Percentiles rank a stretch among this genome's conserved stretches.
phyloP scores from a whole-genome alignment of 495 filamentous ascomycete species.

The Parathielavia appendiculata region DNA sequence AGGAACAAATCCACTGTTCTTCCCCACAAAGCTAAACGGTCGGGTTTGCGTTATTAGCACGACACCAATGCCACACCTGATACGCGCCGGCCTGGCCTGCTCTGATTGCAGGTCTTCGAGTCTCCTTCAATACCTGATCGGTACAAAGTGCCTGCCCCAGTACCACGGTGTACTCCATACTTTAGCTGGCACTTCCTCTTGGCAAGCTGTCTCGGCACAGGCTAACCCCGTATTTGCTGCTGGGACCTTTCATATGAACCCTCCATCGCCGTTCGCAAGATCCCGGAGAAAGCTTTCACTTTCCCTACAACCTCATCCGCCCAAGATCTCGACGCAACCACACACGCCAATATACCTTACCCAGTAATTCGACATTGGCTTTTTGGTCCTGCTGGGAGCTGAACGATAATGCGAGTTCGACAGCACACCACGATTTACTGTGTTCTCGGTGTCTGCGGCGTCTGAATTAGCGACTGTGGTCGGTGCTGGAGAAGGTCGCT shows the following conservation, averaged over 20 bases:
- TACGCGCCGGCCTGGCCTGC: constrained; percentile 8
- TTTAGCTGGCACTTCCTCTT: constrained; percentile 3
- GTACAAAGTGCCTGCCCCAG: neutral
- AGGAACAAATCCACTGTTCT: neutral
- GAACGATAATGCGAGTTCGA: constrained; percentile 26
- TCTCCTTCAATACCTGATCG: constrained; percentile 1
- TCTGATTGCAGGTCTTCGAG: constrained; percentile 2
- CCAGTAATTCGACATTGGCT: constrained; percentile 1
- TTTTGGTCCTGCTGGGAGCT: constrained; percentile 2
- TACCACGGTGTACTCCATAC: neutral
- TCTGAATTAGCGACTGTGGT: constrained; percentile 9
- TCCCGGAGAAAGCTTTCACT: constrained; percentile 22
- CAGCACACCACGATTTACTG: constrained; percentile 7
- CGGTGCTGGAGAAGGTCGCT: constrained; percentile 6
- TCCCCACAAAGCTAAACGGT: constrained; percentile 12
- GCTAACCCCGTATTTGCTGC: constrained; percentile 18
- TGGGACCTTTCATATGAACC: constrained; percentile 29
- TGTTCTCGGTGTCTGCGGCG: constrained; percentile 17
- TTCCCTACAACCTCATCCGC: constrained; percentile 18
- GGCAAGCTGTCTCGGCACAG: constrained; percentile 14
- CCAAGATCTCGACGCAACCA: constrained; percentile 5
- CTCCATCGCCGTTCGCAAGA: constrained; percentile 27
- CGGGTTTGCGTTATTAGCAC: constrained; percentile 2
- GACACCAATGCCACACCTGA: neutral
- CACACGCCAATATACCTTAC: neutral